These are phyloP conservation scores for Xylaria castorea DNA, from an alignment of 495 filamentous ascomycete genomes.

Conservation along the genomic window DNA sequence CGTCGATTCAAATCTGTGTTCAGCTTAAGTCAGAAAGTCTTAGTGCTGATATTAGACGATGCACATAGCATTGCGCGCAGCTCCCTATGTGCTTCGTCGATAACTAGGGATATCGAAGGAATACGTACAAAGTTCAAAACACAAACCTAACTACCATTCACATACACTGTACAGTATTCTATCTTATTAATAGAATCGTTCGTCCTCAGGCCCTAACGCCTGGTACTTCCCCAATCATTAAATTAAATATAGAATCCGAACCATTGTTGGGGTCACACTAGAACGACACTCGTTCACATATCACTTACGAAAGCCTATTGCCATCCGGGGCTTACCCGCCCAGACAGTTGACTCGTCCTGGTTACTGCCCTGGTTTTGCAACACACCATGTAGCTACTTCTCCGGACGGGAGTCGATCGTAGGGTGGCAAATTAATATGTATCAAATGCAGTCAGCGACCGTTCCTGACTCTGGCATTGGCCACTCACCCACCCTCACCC, in stretches of 20 bases:
- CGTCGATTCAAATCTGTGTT: background rate
- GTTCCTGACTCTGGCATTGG: constrained; percentile 16
- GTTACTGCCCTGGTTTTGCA: constrained; percentile 21
- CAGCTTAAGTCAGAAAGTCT: background rate
- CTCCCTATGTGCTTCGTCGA: background rate
- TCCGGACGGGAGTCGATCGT: constrained; percentile 8
- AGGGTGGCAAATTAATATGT: constrained; percentile 23
- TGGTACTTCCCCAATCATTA: constrained; percentile 4
- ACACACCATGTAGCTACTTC: constrained; percentile 6
- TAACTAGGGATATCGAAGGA: background rate
- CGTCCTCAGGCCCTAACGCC: background rate
- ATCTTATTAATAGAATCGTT: background rate
- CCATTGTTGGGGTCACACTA: background rate
- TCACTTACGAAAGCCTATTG: constrained; percentile 6
- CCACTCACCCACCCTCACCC: constrained; percentile 18
- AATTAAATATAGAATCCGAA: constrained; percentile 23
- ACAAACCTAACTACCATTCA: background rate
- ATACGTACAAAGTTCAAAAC: background rate
- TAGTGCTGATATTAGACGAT: background rate
- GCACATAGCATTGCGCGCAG: background rate
- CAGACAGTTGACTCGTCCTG: constrained; percentile 11
- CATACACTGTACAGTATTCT: background rate
- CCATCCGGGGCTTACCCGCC: background rate
- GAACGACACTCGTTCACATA: constrained; percentile 16
- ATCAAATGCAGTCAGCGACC: constrained; percentile 13